Base-by-base conservation (phyloP, 495 filamentous ascomycete genomes). In the Lineolata rhizophorae region DNA sequence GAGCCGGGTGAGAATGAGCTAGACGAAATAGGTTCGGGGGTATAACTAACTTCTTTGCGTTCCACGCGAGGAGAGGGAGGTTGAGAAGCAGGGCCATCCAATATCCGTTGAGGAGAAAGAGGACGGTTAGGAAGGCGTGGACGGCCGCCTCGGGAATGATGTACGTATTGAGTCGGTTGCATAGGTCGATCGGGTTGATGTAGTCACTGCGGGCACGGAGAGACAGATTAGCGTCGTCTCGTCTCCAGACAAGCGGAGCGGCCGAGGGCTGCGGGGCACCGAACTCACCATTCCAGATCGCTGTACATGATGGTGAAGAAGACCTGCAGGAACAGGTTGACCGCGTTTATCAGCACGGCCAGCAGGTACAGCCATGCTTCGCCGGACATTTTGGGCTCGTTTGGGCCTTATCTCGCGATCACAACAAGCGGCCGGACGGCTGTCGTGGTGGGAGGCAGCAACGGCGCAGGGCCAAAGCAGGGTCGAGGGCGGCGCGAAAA, bases 301-400 rank as follows among this genome's bases (percentile, higher is more conserved):
- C 79, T 90, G 58, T 94, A 99, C 90, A 99, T 99, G 44, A 99
- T 99, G 25, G 90, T 99, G 65, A 99, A 99, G 65, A 99, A 99
- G 35, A 99, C 90, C 58, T 99, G 90, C 31, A 99, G 69, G 57
- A 99, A 99, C 43, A 99, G 69, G 67, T 99, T 99, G 70, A 95
- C 87, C 60, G 90, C 90, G 65, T 99, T 99, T 62, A 99, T 87
- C 52, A 99, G 68, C 56, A 99, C 90, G 57, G 87, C 75, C 55
- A 99, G 65, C 45, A 99, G 75, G 64, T 91, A 99, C 52, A 99
- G 67, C 90, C 85, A 97, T 59, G 85, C 87, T 71, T 97, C 85
- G 50, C 85, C 85, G 44, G 85, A 94, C 85, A 97, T 97, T 39
- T 58, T 90, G 61, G n/a, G n/a, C n/a, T n/a, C n/a, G n/a, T n/a